Percentiles rank a stretch among this genome's conserved stretches.
phyloP scores from a whole-genome alignment of 768 basidiomycete species.

The Suillus fuscotomentosus region DNA sequence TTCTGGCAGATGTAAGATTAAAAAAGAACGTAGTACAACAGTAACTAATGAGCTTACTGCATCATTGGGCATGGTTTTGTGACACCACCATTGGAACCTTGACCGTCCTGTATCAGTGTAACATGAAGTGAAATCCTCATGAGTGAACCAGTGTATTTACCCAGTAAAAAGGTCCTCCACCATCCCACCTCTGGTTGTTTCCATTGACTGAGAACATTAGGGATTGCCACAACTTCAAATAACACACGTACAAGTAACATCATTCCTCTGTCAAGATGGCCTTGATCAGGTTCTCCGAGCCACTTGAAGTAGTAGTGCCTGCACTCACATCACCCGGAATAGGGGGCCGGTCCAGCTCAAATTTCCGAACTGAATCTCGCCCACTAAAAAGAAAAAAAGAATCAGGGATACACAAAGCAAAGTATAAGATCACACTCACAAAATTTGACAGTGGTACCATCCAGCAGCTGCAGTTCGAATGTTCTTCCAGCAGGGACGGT shows the following conservation, averaged over 20 bases:
- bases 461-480: conserved; percentile 43
- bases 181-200: too few relatives aligned
- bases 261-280: conserved; percentile 29
- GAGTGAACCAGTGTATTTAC: too few relatives aligned
- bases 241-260: conserved; percentile 53
- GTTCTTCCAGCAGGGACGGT: conserved; percentile 55
- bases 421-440: conserved; percentile 34
- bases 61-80: too few relatives aligned
- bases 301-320: neutral
- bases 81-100: too few relatives aligned
- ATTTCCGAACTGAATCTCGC: conserved; percentile 57
- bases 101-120: too few relatives aligned
- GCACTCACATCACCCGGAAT: conserved; percentile 46
- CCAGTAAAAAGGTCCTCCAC: too few relatives aligned
- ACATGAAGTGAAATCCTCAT: too few relatives aligned
- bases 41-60: too few relatives aligned
- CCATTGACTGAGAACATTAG: too few relatives aligned
- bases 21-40: too few relatives aligned
- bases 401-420: neutral
- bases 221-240: too few relatives aligned
- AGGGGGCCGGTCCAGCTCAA: conserved; percentile 52
- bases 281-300: neutral
- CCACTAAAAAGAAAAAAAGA: conserved; percentile 44
- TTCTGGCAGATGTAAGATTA: conserved; percentile 20
- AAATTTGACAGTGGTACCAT: conserved; percentile 57